These are phyloP conservation scores for Bretschneidera sinensis DNA, from an alignment of 345 rosid species.

Conservation along the genomic window DNA sequence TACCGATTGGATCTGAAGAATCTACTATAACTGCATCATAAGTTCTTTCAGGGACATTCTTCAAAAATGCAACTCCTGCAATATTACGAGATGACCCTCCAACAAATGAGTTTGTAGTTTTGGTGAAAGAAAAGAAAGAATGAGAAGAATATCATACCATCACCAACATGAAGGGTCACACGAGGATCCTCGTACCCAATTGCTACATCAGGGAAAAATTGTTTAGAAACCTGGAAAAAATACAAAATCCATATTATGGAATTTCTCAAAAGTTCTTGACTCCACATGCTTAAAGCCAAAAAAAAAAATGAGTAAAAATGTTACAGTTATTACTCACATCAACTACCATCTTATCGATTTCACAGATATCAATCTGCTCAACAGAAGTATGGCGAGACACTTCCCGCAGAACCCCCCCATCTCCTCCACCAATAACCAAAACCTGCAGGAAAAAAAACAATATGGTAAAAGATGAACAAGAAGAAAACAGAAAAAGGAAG, in stretches of 20 bases:
- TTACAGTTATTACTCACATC: slow-evolving; percentile 57
- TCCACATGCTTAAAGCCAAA: not conserved
- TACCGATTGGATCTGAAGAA: slow-evolving; percentile 94
- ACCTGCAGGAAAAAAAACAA: slow-evolving; percentile 42
- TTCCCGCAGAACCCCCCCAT: slow-evolving; percentile 91
- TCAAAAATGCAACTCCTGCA: slow-evolving; percentile 87
- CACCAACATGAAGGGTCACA: slow-evolving; percentile 77
- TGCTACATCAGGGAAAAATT: slow-evolving; percentile 77
- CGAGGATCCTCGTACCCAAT: slow-evolving; percentile 93
- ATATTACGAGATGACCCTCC: slow-evolving; percentile 4
- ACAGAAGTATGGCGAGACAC: slow-evolving; percentile 83
- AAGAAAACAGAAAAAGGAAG: too few relatives aligned
- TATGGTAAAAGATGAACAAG: too few relatives aligned
- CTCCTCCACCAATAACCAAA: slow-evolving; percentile 96
- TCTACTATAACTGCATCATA: slow-evolving; percentile 94
- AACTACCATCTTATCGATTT: slow-evolving; percentile 93
- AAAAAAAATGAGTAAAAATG: not conserved
- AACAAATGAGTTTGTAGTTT: not conserved
- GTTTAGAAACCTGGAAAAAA: slow-evolving; percentile 63
- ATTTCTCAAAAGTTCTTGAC: not conserved
- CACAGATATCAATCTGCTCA: slow-evolving; percentile 88
- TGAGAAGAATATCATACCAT: slow-evolving; percentile 43
- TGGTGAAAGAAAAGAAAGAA: not conserved
- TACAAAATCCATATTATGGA: not conserved
- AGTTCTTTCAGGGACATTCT: slow-evolving; percentile 67